A percentile compares a stretch with the other conserved stretches of the same genome.
Evolutionary conservation across 148 eudicot genomes (phyloP).

Genomic region (Oxyria digyna): DNA sequence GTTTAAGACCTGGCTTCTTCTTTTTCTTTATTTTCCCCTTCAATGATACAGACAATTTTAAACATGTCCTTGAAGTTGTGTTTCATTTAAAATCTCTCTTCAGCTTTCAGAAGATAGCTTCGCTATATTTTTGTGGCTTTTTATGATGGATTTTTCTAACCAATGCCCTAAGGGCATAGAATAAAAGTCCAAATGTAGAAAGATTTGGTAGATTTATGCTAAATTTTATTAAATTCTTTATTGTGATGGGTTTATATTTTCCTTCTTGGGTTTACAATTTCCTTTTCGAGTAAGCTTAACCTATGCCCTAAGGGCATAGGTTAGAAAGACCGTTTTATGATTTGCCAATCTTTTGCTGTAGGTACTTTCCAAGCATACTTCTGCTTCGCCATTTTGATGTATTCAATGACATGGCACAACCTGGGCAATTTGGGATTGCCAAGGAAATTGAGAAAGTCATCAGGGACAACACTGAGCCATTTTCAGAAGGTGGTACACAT

Average conservation of each 20-base stretch:
- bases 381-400: constrained; percentile 88
- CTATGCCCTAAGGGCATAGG: too few species aligned
- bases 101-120: background rate
- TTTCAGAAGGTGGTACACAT: constrained; percentile 27
- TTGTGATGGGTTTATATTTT: too few species aligned
- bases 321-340: too few species aligned
- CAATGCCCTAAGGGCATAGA: too few species aligned
- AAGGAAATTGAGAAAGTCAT: constrained; percentile 79
- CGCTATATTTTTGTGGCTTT: background rate
- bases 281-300: too few species aligned
- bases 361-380: constrained; percentile 80
- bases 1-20: background rate
- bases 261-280: too few species aligned
- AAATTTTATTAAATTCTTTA: too few species aligned
- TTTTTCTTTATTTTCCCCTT: too few species aligned
- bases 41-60: background rate
- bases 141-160: too few species aligned
- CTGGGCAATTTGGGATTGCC: constrained; percentile 54
- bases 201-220: too few species aligned
- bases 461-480: constrained; percentile 69
- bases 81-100: background rate
- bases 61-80: background rate
- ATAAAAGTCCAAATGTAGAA: too few species aligned
- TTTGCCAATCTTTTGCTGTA: constrained; percentile 19
- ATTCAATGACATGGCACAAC: constrained; percentile 50